Base-by-base conservation (phyloP, 108 stramenopile genomes). In the Skeletonema marinoi region DNA sequence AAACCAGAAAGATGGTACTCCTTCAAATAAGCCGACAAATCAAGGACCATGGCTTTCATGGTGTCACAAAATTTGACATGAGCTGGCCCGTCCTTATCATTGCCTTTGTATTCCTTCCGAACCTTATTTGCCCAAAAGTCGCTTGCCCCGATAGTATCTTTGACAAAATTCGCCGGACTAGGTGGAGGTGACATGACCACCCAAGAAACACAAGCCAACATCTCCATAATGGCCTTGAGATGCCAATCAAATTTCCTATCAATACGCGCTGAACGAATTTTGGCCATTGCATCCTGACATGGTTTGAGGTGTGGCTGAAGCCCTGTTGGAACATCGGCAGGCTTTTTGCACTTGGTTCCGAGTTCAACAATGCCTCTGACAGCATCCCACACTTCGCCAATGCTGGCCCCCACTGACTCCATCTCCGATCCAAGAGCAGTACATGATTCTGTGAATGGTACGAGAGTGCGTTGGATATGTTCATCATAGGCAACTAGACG, bases 111-210 rank as follows among this genome's bases (percentile, higher is more conserved):
- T 70, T 97, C 92, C 82, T 96, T 94, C 35, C 98, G 84, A 72
- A 98, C 93, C 65, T 95, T 94, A 87, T 98, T 98, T 50, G 93
- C 88, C 96, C 96, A 98, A 83, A 95, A 98, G 60, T 98, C 97
- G n/a, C 88, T 82, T 11, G 90, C 90, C 11, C 94, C 97, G 68
- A 97, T 71, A 17, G 90, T 90, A 41, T 96, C 95, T 65, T 92
- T 92, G 54, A 91, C 90, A 69, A 92, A 93, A 19, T 69, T 77
- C 10, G 82, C 82, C 6, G 94, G 94, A 29, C 87, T 68, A n/a
- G 85, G 70, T 30, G 94, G 92, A 32, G 94, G 81, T 4, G 58
- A 65, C 50, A 89, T 78, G 32, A 88, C 73, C 21, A 95, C 85
- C 94, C 94, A 95, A 36, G 89, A 90, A 13, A 92, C 68, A 46